Conservation (phyloP, 148 eudicot species). For the Diospyros lotus region DNA sequence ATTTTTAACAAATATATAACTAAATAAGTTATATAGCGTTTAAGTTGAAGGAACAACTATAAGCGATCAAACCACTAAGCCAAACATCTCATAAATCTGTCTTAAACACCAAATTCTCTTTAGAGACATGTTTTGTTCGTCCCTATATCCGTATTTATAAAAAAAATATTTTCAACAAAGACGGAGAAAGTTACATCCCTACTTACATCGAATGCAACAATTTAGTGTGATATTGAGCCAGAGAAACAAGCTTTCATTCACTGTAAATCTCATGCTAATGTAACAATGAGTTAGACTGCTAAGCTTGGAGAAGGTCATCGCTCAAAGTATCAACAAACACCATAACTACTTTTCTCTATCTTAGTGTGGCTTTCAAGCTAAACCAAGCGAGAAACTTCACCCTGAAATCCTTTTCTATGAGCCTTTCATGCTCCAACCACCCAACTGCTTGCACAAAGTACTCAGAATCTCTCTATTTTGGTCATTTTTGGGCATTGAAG, state of each 20-base stretch:
- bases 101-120: no score
- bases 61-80: no score
- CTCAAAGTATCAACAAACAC: constrained; percentile 47
- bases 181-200: no score
- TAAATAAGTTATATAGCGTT: no score
- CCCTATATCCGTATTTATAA: no score
- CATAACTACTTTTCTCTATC: constrained; percentile 49
- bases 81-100: no score
- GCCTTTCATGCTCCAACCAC: constrained; percentile 42
- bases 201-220: background rate
- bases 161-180: no score
- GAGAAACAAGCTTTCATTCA: background rate
- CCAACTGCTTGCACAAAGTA: constrained; percentile 46
- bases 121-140: no score
- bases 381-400: constrained; percentile 71
- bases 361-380: constrained; percentile 56
- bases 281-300: constrained; percentile 62
- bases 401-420: constrained; percentile 41
- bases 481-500: constrained; percentile 14
- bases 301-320: constrained; percentile 51
- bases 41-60: no score
- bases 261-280: constrained; percentile 43
- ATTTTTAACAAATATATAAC: no score
- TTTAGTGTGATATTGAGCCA: background rate
- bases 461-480: constrained; percentile 37